Evolutionary conservation across 208 protist genomes (phyloP).

Genomic region (Crithidia mellificae): DNA sequence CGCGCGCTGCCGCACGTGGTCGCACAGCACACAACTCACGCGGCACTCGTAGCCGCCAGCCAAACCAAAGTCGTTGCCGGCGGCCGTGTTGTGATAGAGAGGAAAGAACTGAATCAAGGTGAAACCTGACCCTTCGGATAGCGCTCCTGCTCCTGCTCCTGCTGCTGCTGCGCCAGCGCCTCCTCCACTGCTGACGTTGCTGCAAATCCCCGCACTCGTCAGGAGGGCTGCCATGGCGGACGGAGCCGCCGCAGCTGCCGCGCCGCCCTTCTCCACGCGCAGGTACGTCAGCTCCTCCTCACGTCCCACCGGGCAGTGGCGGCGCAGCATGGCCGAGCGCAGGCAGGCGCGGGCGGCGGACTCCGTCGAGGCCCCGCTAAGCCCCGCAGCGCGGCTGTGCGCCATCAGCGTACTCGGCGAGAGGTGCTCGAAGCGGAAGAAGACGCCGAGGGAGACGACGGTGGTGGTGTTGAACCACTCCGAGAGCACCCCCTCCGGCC

Average conservation of each 20-base stretch:
- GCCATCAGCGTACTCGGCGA: conserved; percentile 16
- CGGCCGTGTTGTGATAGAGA: conserved; percentile 28
- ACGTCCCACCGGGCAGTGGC: conserved; percentile 40
- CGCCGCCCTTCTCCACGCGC: conserved; percentile 20
- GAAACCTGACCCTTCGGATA: conserved; percentile 3
- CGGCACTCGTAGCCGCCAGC: conserved; percentile 76
- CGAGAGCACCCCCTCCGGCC: conserved; percentile 45
- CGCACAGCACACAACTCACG: conserved; percentile 66
- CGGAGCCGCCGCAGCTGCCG: neutral
- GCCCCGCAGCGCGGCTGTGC: conserved; percentile 14
- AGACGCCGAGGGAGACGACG: conserved; percentile 60
- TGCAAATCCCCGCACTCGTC: neutral
- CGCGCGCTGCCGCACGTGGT: conserved; percentile 23
- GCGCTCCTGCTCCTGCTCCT: no score
- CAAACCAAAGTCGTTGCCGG: conserved; percentile 30
- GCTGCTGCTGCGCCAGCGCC: neutral
- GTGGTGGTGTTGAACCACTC: conserved; percentile 67
- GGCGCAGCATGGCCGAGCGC: conserved; percentile 37
- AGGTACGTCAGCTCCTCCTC: conserved; percentile 59
- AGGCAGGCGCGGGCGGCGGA: conserved; percentile 38
- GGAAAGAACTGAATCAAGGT: conserved; percentile 77
- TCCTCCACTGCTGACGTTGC: neutral
- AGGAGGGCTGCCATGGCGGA: neutral
- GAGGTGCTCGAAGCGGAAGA: conserved; percentile 49
- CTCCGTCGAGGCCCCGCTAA: conserved; percentile 30